Percentiles rank a stretch among this genome's conserved stretches.
phyloP scores from a whole-genome alignment of 2,329 filamentous ascomycete genomes.

The Ophiocordyceps polyrhachis-furcata region DNA sequence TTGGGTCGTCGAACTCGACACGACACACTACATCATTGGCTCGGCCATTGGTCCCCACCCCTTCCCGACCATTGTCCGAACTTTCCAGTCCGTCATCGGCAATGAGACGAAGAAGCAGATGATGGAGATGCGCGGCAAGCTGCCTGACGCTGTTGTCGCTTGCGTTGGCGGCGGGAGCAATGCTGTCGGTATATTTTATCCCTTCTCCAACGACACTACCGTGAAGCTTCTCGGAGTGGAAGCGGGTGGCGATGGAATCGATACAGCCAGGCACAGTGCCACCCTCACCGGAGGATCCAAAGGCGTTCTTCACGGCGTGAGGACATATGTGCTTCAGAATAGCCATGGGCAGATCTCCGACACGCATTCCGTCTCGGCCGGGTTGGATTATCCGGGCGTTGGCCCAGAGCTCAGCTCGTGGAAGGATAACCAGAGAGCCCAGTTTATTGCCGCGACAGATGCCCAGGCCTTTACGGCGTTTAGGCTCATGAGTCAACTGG shows the following conservation, averaged over 20 bases:
- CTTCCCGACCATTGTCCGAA: constrained; percentile 92
- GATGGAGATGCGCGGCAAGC: constrained; percentile 62
- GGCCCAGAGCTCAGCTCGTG: constrained; percentile 80
- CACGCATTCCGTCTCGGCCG: constrained; percentile 91
- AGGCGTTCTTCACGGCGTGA: constrained; percentile 87
- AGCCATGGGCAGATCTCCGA: constrained; percentile 83
- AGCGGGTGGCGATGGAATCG: constrained; percentile 80
- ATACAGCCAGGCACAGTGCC: constrained; percentile 71
- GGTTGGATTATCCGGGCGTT: constrained; percentile 92
- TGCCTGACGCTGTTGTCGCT: constrained; percentile 89
- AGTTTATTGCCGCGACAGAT: constrained; percentile 82
- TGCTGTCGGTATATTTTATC: constrained; percentile 95
- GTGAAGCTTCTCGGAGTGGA: constrained; percentile 90
- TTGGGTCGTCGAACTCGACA: constrained; percentile 85
- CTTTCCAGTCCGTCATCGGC: constrained; percentile 94
- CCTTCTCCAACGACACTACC: constrained; percentile 66
- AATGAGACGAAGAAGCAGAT: constrained; percentile 89
- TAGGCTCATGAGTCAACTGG: constrained; percentile 63
- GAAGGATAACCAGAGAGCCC: constrained; percentile 79
- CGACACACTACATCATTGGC: constrained; percentile 95
- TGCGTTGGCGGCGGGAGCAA: constrained; percentile 94
- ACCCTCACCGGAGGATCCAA: constrained; percentile 74
- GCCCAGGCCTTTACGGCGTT: constrained; percentile 80
- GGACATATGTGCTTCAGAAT: constrained; percentile 90
- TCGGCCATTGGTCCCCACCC: constrained; percentile 95